Base-by-base conservation (phyloP, 78 protist genomes). In the Anaeramoeba flamelloides region DNA sequence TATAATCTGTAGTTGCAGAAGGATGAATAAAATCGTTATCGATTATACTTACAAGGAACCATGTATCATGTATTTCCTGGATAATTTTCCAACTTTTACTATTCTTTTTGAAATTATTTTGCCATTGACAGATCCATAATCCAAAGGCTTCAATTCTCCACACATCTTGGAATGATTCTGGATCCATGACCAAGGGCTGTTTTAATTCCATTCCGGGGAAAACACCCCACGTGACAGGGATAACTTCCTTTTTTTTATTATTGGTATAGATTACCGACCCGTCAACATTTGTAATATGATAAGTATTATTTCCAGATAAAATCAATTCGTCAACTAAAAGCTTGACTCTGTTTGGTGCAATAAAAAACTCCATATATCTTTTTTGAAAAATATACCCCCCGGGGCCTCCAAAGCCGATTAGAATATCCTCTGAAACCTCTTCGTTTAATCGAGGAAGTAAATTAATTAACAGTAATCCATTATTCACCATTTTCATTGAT, bases 141-240 rank as follows among this genome's bases (percentile, higher is more conserved):
- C 65, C 89, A 77, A 88, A 92, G 0, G 97, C 95, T 79, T 94
- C 97, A n/a, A n/a, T n/a, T 2, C n/a, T 91, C 97, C 97, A 92
- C 64, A 81, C 87, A n/a, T n/a, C n/a, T 75, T n/a, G 3, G 87
- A 94, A 94, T 36, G 87, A 36, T 17, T 40, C 86, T 36, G 84
- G 40, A 39, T 92, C 96, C 2, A 92, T 96, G 26, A 92, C 91
- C 2, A 96, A 92, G 78, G 98, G 96, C 87, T 94, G 98, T 2
- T 88, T 33, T 31, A 94, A 81, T 81, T 94, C 95, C 36, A 75
- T 81, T 8, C 89, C 89, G 0, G 98, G 98, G 90, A 92, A 94
- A n/a, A 92, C 94, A 30, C 98, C 98, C 97, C 95, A 92, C 0
- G 97, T 94, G 41, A 92, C 95, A 0, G 96, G 95, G n/a, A 31